phyloP scores from a whole-genome alignment of 352 stramenopile species.

The Phytophthora tentaculata region DNA sequence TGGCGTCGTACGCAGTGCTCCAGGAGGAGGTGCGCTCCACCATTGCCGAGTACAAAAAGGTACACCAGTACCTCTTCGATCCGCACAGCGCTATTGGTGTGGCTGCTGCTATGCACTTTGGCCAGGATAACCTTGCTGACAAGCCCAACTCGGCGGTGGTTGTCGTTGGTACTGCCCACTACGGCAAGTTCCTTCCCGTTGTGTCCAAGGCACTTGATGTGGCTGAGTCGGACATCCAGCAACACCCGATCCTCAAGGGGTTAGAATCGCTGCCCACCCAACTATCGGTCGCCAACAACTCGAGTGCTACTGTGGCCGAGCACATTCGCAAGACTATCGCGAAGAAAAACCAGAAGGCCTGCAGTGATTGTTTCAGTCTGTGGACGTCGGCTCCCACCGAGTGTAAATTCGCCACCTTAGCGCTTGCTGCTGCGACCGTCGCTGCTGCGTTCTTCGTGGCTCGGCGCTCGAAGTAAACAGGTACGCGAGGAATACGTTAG shows the following conservation, averaged over 20 bases:
- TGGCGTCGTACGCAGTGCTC: slow-evolving; percentile 91
- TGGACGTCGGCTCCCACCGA: slow-evolving; percentile 25
- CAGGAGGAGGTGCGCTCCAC: slow-evolving; percentile 89
- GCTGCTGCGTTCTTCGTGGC: slow-evolving; percentile 44
- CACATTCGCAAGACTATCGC: slow-evolving; percentile 56
- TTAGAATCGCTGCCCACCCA: slow-evolving; percentile 77
- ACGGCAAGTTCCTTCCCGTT: slow-evolving; percentile 97
- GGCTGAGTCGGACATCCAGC: slow-evolving; percentile 60
- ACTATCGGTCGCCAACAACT: slow-evolving; percentile 68
- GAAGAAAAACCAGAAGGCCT: slow-evolving; percentile 35
- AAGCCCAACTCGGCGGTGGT: slow-evolving; percentile 83
- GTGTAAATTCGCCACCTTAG: slow-evolving; percentile 40
- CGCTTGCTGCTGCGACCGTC: slow-evolving; percentile 45
- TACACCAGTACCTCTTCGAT: slow-evolving; percentile 96
- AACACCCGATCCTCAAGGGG: slow-evolving; percentile 80
- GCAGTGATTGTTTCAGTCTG: slow-evolving; percentile 17
- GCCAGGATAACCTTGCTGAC: slow-evolving; percentile 64
- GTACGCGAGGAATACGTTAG: slow-evolving; percentile 8
- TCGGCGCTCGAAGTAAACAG: slow-evolving; percentile 48
- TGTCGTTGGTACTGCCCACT: slow-evolving; percentile 96
- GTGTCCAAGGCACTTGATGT: slow-evolving; percentile 90
- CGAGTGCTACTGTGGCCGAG: slow-evolving; percentile 57
- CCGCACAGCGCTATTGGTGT: slow-evolving; percentile 97
- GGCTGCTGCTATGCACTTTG: slow-evolving; percentile 86
- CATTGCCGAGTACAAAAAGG: slow-evolving; percentile 93